Evolutionary conservation across 2,329 filamentous ascomycete species (phyloP).

Genomic region (Monilinia aucupariae): DNA sequence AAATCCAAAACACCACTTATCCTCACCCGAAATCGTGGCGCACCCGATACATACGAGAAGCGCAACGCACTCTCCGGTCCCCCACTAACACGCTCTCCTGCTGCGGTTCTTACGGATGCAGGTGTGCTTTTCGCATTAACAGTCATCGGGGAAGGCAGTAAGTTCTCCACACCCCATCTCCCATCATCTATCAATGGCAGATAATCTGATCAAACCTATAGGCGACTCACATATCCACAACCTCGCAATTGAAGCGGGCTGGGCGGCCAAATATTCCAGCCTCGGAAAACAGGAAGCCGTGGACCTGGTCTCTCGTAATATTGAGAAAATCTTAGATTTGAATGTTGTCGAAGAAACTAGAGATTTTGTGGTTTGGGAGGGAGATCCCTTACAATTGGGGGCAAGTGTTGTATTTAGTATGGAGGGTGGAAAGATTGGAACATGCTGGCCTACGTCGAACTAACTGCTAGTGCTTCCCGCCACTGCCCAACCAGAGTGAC

Average conservation of each 20-base stretch:
- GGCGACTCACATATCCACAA: slow-evolving; percentile 39
- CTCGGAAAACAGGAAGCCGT: slow-evolving; percentile 36
- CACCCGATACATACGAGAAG: slow-evolving; percentile 37
- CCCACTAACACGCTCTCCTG: slow-evolving; percentile 39
- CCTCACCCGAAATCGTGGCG: slow-evolving; percentile 38
- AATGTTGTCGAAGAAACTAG: slow-evolving; percentile 29
- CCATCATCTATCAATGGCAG: slow-evolving; percentile 10
- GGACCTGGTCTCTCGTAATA: slow-evolving; percentile 38
- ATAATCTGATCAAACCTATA: slow-evolving; percentile 14
- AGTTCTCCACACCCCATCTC: neutral
- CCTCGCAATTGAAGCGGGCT: slow-evolving; percentile 38
- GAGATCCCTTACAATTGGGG: slow-evolving; percentile 39
- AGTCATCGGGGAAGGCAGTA: slow-evolving; percentile 29
- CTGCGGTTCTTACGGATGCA: slow-evolving; percentile 39
- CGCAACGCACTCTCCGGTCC: slow-evolving; percentile 39
- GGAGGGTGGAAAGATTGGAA: slow-evolving; percentile 31
- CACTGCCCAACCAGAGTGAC: neutral
- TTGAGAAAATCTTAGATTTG: slow-evolving; percentile 40
- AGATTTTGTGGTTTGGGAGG: slow-evolving; percentile 43
- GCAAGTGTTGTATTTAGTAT: slow-evolving; percentile 39
- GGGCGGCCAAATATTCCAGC: slow-evolving; percentile 40
- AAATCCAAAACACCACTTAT: slow-evolving; percentile 41
- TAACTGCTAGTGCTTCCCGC: neutral
- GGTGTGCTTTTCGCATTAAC: slow-evolving; percentile 39
- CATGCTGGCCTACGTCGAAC: slow-evolving; percentile 36